These are phyloP conservation scores for Apiospora kogelbergensis DNA, from an alignment of 2,329 filamentous ascomycete species.

Conservation along the genomic window DNA sequence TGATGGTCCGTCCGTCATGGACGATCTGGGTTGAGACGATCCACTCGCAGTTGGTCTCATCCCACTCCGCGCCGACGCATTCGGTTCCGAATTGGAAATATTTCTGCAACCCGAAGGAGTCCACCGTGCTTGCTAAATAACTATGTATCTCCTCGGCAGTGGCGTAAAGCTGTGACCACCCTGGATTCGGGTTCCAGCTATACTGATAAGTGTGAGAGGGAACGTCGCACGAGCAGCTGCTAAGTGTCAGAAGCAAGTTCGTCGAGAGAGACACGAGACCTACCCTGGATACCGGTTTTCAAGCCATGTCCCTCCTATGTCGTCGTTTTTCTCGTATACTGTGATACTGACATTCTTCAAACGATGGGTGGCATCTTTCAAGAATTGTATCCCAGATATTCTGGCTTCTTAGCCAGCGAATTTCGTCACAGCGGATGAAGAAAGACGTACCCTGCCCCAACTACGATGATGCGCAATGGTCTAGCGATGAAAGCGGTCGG, in stretches of 20 bases:
- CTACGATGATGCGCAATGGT: background rate
- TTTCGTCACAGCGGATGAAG: background rate
- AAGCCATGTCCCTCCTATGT: slow-evolving; percentile 38
- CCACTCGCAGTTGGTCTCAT: slow-evolving; percentile 38
- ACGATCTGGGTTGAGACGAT: slow-evolving; percentile 37
- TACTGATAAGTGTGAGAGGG: slow-evolving; percentile 58
- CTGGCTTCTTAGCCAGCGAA: background rate
- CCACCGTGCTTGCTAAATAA: slow-evolving; percentile 43
- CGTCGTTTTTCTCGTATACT: slow-evolving; percentile 35
- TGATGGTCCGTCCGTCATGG: slow-evolving; percentile 29
- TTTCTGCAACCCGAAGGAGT: slow-evolving; percentile 45
- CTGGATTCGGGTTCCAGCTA: slow-evolving; percentile 53
- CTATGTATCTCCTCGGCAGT: slow-evolving; percentile 38
- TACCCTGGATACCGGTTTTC: slow-evolving; percentile 36
- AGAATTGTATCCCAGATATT: background rate
- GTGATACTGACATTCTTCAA: slow-evolving; percentile 31
- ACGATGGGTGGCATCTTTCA: slow-evolving; percentile 20
- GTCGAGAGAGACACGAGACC: background rate
- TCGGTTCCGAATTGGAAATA: slow-evolving; percentile 44
- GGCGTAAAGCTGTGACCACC: slow-evolving; percentile 50
- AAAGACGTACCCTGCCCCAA: background rate
- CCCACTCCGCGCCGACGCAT: slow-evolving; percentile 44
- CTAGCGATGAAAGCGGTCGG: slow-evolving; percentile 1
- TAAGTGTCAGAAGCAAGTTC: background rate
- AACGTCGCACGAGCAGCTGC: slow-evolving; percentile 26